A percentile compares a stretch with the other conserved stretches of the same genome.
phyloP scores from a whole-genome alignment of 2,329 filamentous ascomycete genomes.

The Taxawa tesnikishii region DNA sequence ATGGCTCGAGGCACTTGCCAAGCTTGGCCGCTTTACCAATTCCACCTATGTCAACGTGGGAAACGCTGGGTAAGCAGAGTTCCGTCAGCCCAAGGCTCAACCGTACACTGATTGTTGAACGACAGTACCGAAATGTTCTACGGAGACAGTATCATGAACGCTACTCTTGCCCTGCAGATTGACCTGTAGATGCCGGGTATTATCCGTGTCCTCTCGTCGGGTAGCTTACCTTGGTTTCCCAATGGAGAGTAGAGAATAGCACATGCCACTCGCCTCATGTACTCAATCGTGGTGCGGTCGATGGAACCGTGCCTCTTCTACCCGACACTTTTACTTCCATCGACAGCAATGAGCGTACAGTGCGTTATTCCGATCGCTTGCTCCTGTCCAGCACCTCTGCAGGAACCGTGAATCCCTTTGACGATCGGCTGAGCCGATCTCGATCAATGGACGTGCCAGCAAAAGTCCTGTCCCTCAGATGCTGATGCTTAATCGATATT shows the following conservation, averaged over 20 bases:
- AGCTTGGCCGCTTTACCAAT: constrained; percentile 23
- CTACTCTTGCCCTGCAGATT: constrained; percentile 4
- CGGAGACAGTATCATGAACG: constrained; percentile 4
- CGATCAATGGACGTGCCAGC: too few relatives aligned
- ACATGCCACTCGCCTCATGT: not conserved
- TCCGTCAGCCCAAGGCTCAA: too few relatives aligned
- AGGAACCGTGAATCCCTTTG: too few relatives aligned
- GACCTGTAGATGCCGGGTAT: constrained; percentile 1
- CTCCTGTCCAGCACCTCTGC: too few relatives aligned
- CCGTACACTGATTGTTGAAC: not conserved
- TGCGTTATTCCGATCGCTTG: too few relatives aligned
- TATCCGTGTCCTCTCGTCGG: not conserved
- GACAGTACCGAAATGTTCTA: constrained; percentile 2
- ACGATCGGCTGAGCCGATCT: too few relatives aligned
- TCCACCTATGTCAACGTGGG: constrained; percentile 31
- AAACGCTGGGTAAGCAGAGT: constrained; percentile 30
- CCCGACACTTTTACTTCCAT: too few relatives aligned
- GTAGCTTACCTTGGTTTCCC: not conserved
- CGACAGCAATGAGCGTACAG: too few relatives aligned
- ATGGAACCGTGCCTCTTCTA: too few relatives aligned
- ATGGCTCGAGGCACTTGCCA: constrained; percentile 26
- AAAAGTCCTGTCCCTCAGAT: too few relatives aligned
- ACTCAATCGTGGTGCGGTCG: constrained; percentile 1
- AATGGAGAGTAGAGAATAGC: not conserved
- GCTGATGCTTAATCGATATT: too few relatives aligned